Evolutionary conservation across 2,329 filamentous ascomycete species (phyloP), one percentile per base, ranked within the genome.

Genomic region (Endoconidiophora polonica): DNA sequence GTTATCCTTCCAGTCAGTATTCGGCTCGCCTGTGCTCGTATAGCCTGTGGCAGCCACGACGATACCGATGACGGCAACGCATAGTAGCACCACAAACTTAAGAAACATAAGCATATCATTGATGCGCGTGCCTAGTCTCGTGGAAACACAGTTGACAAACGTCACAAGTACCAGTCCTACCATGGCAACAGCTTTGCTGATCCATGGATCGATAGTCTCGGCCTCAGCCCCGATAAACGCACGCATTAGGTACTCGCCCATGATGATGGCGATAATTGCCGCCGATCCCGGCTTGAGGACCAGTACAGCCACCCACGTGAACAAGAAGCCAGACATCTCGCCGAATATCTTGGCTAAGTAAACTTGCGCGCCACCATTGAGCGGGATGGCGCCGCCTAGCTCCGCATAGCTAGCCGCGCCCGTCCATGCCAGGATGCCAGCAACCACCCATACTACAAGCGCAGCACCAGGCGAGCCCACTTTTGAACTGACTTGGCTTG

Each of bases 331-430:
- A 1, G 80, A 77, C 59, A 94, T 70, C 66, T 98, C 91, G 49
- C 90, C 90, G 63, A 95, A 94, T 53, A 94, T 98, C 67, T 96
- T 96, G 56, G 86, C 81, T 41, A 98, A 70, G 62, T 98, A 98
- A 2, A 93, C 81, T 64, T 96, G 91, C 14, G 91, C 77, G 3
- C 91, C 91, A 51, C 91, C 91, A 62, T 96, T 98, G 22, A 98
- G 68, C 4, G 91, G 91, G 56, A 98, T 96, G 0, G 91, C 88
- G 39, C 91, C 90, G 53, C 91, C 91, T 4, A 98, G 73, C 67
- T 98, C 91, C 3, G 91, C 91, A 65, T 94, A 98, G 58, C 86
- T 94, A 22, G 88, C 83, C 0, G 86, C 90, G 7, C 91, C 90
- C 0, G 91, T 98, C 90, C 91, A 98, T 1, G 90, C 90, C 54